These are phyloP conservation scores for Plasmodium berghei DNA, from an alignment of 169 alveolate species.

Conservation along the genomic window DNA sequence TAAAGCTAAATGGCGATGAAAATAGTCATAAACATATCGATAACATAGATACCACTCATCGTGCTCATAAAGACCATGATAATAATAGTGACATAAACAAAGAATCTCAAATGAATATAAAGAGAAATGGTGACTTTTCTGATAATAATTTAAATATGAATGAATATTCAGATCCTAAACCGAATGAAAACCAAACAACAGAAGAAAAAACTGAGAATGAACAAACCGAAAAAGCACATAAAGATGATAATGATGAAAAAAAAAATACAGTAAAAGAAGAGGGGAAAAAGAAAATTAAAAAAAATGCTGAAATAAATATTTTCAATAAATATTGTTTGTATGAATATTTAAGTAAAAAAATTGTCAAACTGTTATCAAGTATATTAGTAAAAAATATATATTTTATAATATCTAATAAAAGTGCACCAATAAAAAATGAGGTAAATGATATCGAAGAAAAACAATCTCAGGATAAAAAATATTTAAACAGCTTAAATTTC, in stretches of 20 bases:
- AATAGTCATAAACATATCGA: background rate
- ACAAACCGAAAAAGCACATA: background rate
- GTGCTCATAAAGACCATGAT: background rate
- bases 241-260: background rate
- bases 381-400: constrained; percentile 57
- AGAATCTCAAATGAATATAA: background rate
- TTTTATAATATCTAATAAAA: constrained; percentile 36
- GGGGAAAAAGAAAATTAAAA: background rate
- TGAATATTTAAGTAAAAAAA: constrained; percentile 40
- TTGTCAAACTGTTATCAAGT: constrained; percentile 53
- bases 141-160: background rate
- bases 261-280: constrained; percentile 6
- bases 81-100: background rate
- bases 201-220: background rate
- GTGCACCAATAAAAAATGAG: constrained; percentile 15
- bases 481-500: constrained; percentile 46
- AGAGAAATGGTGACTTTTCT: background rate
- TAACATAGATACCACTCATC: background rate
- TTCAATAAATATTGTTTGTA: constrained; percentile 28
- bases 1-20: background rate
- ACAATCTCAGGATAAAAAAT: constrained; percentile 19
- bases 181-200: background rate
- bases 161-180: background rate
- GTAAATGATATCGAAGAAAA: background rate
- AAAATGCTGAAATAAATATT: constrained; percentile 8